These are phyloP conservation scores for Apiotrichum porosum DNA, from an alignment of 1,284 basidiomycete species.

Conservation along the genomic window DNA sequence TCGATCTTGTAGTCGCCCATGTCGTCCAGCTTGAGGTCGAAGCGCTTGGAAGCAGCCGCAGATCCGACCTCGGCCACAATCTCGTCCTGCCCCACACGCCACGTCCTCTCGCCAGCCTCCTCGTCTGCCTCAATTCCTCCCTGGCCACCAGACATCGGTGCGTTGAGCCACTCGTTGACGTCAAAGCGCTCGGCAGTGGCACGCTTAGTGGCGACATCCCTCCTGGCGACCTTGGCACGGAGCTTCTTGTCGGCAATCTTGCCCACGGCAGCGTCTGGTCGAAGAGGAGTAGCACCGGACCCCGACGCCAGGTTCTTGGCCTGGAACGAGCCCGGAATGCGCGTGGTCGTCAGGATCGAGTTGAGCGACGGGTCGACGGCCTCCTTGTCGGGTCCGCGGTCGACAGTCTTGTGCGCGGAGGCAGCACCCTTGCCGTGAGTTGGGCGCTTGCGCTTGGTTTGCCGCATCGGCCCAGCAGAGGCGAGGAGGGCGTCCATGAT, in stretches of 20 bases:
- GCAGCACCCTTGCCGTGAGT: conserved; percentile 4
- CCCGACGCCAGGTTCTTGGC: conserved; percentile 30
- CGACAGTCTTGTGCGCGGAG: conserved; percentile 39
- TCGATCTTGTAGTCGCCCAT: conserved; percentile 68
- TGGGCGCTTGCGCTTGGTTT: conserved; percentile 29
- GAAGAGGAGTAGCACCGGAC: conserved; percentile 18
- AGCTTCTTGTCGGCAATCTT: conserved; percentile 68
- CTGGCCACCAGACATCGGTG: conserved; percentile 30
- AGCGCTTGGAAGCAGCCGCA: conserved; percentile 68
- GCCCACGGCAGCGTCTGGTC: conserved; percentile 26
- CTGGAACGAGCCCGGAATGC: conserved; percentile 39
- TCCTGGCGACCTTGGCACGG: conserved; percentile 60
- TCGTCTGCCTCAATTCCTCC: conserved; percentile 47
- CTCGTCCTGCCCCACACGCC: conserved; percentile 78
- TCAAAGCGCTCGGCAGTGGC: conserved; percentile 40
- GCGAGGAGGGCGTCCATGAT: conserved; percentile 67
- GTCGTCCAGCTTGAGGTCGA: conserved; percentile 70
- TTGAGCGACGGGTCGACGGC: conserved; percentile 56
- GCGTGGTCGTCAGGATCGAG: conserved; percentile 54
- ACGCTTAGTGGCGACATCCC: conserved; percentile 50
- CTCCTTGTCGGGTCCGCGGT: conserved; percentile 35
- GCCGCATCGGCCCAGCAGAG: conserved; percentile 60
- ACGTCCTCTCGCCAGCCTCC: conserved; percentile 65
- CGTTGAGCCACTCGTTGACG: conserved; percentile 46
- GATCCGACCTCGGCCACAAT: conserved; percentile 65